phyloP scores from a whole-genome alignment of 2,329 filamentous ascomycete species.

The Apiospora hydei region DNA sequence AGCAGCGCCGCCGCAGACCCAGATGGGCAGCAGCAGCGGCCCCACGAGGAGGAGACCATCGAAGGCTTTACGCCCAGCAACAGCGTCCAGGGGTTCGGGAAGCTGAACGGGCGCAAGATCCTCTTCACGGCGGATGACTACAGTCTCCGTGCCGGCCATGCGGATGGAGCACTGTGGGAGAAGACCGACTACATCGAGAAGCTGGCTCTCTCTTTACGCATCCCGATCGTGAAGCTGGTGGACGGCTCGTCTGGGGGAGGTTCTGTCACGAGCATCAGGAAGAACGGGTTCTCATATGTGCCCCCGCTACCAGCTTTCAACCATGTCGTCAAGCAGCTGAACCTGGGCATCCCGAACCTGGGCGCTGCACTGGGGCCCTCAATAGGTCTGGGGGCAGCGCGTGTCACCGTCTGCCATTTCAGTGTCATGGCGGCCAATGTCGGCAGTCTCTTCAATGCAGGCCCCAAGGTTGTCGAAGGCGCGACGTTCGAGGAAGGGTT shows the following conservation, averaged over 20 bases:
- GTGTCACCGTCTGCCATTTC: conserved; percentile 69
- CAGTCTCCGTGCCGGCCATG: conserved; percentile 67
- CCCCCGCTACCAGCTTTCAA: conserved; percentile 63
- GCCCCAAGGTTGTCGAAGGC: conserved; percentile 66
- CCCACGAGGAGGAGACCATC: conserved; percentile 56
- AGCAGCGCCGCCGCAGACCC: conserved; percentile 29
- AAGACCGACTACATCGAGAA: conserved; percentile 71
- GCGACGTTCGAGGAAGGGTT: conserved; percentile 71
- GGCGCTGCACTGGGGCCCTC: conserved; percentile 69
- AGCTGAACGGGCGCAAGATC: conserved; percentile 59
- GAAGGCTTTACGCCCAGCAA: conserved; percentile 64
- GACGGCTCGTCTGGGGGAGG: conserved; percentile 72
- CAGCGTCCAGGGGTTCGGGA: conserved; percentile 67
- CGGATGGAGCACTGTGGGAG: conserved; percentile 63
- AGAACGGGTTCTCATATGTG: conserved; percentile 64
- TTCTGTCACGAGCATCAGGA: conserved; percentile 65
- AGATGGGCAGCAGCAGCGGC: not conserved
- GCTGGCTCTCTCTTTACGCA: conserved; percentile 60
- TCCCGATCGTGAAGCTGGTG: conserved; percentile 70
- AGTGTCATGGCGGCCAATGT: conserved; percentile 71
- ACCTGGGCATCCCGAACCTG: conserved; percentile 69
- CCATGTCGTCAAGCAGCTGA: conserved; percentile 63
- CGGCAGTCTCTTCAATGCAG: conserved; percentile 69
- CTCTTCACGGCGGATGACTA: conserved; percentile 72
- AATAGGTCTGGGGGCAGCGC: conserved; percentile 67